Base-by-base conservation (phyloP, 306 rosid species). In the Ormosia semicastrata region DNA sequence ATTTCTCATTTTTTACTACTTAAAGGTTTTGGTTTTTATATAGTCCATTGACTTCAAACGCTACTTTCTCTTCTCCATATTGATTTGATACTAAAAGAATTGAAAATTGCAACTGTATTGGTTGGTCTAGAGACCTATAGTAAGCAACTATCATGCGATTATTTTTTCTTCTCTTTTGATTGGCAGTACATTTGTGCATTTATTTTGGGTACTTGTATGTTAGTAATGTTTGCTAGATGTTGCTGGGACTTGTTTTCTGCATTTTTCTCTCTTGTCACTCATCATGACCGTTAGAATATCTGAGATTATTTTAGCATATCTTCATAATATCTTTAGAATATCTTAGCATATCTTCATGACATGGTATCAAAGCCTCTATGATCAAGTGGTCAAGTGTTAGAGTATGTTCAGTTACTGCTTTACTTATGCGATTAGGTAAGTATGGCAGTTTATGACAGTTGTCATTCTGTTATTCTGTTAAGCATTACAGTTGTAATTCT, bases 1-100 rank as follows among this genome's bases (percentile, higher is more conserved):
- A 66, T 80, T 88, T 58, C 73, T 65, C 18, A 33, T 71, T 65
- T 66, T 66, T 81, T 47, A 56, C 74, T 80, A 14, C 47, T 47
- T 40, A 40, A 33, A 54, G 56, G 73, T 57, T 56, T 36, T 83
- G 63, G 78, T 57, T 71, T 57, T 71, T 44, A 57, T 54, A 30
- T 44, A 13, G 54, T 65, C 15, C 29, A 7, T 71, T 50, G 52
- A 43, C 24, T 71, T 49, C 37, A 41, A 68, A 60, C 67, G 57
- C 37, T 79, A 50, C 43, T 69, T 68, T 68, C n/a, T 34, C 60
- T 75, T 49, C 77, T 73, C 9, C 54, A n/a, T 68, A 62, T 77
- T 56, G 66, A 46, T 73, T 76, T 84, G 34, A 18, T 52, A 50
- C 39, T 4, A 29, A 43, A n/a, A 66, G 36, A 59, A 4, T 18